Evolutionary conservation across 2,329 filamentous ascomycete genomes (phyloP).

Genomic region (Colletotrichum trifolii): DNA sequence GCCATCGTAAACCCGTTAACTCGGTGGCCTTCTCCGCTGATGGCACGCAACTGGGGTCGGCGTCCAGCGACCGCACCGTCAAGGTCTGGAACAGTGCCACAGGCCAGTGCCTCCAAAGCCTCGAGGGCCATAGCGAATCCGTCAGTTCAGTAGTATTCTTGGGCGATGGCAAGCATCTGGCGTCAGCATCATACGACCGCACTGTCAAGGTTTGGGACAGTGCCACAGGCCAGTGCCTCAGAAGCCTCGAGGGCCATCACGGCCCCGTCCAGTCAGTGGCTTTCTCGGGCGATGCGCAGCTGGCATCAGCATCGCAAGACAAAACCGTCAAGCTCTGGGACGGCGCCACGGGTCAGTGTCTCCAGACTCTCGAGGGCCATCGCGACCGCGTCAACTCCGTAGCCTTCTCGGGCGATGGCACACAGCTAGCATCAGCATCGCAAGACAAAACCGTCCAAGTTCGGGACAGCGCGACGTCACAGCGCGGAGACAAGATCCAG

Average conservation of each 20-base stretch:
- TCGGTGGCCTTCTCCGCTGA: slow-evolving; percentile 3
- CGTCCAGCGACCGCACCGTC: slow-evolving; percentile 1
- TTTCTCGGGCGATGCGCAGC: slow-evolving; percentile 6
- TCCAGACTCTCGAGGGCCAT: background rate
- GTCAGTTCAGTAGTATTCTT: slow-evolving; percentile 17
- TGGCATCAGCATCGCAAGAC: slow-evolving; percentile 4
- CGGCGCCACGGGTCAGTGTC: background rate
- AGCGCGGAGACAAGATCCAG: no score
- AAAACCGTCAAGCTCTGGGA: slow-evolving; percentile 3
- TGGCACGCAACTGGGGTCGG: background rate
- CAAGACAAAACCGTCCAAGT: background rate
- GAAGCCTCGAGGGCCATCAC: slow-evolving; percentile 10
- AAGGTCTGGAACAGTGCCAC: slow-evolving; percentile 23
- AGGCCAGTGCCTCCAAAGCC: background rate
- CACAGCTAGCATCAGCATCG: background rate
- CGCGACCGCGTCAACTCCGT: background rate
- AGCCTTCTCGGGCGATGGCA: background rate
- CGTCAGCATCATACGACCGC: slow-evolving; percentile 14
- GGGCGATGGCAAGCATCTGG: background rate
- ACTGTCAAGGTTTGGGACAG: slow-evolving; percentile 22
- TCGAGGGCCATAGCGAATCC: slow-evolving; percentile 13
- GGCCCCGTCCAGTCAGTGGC: background rate
- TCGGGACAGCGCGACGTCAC: background rate
- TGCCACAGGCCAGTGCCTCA: background rate
- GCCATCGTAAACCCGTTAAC: background rate